Percentiles rank a stretch among this genome's conserved stretches.
Evolutionary conservation across 257 asterid species (phyloP).

Genomic region (Jacaranda mimosifolia): DNA sequence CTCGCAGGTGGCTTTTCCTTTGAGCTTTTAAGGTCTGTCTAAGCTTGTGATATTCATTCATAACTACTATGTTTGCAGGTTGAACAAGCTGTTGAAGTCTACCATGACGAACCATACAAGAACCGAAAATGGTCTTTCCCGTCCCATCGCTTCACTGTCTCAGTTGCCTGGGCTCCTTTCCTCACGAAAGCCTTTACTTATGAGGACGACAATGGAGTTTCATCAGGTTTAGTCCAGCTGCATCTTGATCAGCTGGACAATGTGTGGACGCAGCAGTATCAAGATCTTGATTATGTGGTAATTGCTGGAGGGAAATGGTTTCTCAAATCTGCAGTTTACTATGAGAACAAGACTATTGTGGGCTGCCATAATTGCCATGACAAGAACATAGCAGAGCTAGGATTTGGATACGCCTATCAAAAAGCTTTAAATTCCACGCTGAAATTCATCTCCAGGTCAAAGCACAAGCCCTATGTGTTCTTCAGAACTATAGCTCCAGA

Average conservation of each 20-base stretch:
- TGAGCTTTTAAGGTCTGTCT: not conserved
- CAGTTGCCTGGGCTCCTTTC: slow-evolving; percentile 72
- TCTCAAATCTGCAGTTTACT: slow-evolving; percentile 63
- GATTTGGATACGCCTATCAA: slow-evolving; percentile 57
- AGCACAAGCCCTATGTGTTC: slow-evolving; percentile 48
- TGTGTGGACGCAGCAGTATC: slow-evolving; percentile 60
- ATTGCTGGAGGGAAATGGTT: slow-evolving; percentile 79
- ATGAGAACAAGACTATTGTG: slow-evolving; percentile 51
- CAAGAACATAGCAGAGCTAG: slow-evolving; percentile 59
- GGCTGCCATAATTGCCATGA: slow-evolving; percentile 76
- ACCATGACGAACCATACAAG: slow-evolving; percentile 66
- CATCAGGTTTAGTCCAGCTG: slow-evolving; percentile 59
- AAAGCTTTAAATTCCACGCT: slow-evolving; percentile 58
- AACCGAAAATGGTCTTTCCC: slow-evolving; percentile 74
- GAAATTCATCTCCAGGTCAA: slow-evolving; percentile 45
- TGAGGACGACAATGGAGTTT: slow-evolving; percentile 73
- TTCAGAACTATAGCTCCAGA: slow-evolving; percentile 72
- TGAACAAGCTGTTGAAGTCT: slow-evolving; percentile 59
- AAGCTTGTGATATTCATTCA: too few relatives aligned
- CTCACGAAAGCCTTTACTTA: slow-evolving; percentile 55
- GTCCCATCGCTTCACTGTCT: slow-evolving; percentile 49
- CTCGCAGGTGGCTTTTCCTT: slow-evolving; percentile 58
- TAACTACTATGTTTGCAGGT: slow-evolving; percentile 43
- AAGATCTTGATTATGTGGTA: slow-evolving; percentile 52
- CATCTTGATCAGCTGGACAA: slow-evolving; percentile 63